Evolutionary conservation across 1,284 basidiomycete genomes (phyloP).

Genomic region (Termitomyces sp.): DNA sequence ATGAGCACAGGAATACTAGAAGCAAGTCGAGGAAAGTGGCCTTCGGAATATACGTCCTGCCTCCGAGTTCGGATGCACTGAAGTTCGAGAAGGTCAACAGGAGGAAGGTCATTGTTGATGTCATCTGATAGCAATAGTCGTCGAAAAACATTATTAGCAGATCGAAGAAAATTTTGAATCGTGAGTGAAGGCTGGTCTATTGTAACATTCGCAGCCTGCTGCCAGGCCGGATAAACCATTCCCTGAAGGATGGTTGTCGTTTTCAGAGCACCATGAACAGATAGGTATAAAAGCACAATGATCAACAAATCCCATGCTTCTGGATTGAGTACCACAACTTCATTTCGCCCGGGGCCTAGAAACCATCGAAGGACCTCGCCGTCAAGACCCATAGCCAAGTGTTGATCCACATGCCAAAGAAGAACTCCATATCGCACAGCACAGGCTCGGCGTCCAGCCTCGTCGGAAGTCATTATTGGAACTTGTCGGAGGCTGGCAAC

Average conservation of each 20-base stretch:
- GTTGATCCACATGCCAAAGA: slow-evolving; percentile 66
- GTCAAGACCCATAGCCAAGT: slow-evolving; percentile 66
- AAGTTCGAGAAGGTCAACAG: slow-evolving; percentile 52
- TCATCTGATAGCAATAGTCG: slow-evolving; percentile 53
- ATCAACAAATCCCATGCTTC: slow-evolving; percentile 65
- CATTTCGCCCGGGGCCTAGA: slow-evolving; percentile 53
- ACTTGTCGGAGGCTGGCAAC: slow-evolving; percentile 65
- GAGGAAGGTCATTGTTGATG: slow-evolving; percentile 37
- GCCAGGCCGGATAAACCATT: slow-evolving; percentile 72
- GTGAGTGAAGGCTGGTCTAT: slow-evolving; percentile 32
- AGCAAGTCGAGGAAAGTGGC: slow-evolving; percentile 59
- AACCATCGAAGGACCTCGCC: slow-evolving; percentile 66
- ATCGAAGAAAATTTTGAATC: slow-evolving; percentile 47
- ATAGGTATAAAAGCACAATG: slow-evolving; percentile 57
- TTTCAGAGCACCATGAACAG: slow-evolving; percentile 61
- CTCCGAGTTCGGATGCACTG: slow-evolving; percentile 64
- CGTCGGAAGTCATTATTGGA: slow-evolving; percentile 47
- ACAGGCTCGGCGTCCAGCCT: slow-evolving; percentile 39
- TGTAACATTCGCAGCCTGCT: slow-evolving; percentile 38
- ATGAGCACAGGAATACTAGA: slow-evolving; percentile 62
- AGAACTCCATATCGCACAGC: slow-evolving; percentile 64
- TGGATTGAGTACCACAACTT: slow-evolving; percentile 49
- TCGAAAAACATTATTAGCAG: slow-evolving; percentile 58
- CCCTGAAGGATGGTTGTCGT: slow-evolving; percentile 69
- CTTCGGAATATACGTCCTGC: slow-evolving; percentile 57